Evolutionary conservation across 129 eudicot species (phyloP), one percentile per base, ranked within the genome.

Genomic region (Erigeron canadensis): DNA sequence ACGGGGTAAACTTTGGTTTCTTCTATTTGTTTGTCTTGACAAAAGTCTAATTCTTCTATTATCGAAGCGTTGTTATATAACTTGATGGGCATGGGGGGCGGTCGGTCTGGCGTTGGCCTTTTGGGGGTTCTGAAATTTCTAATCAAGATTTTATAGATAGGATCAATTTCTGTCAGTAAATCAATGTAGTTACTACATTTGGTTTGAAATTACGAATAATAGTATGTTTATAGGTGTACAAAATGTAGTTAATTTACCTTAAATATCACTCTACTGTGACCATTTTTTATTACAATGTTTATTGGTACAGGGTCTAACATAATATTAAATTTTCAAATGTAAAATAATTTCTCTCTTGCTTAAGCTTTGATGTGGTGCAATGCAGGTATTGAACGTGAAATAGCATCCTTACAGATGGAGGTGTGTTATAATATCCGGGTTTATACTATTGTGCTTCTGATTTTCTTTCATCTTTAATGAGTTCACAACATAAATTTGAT

Each of bases 301-400:
- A 28, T 5, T 15, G 6, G 3, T 11, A 15, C 28, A 17, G n/a
- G n/a, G n/a, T 19, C 15, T 63, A n/a, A n/a, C 11, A 63, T 63
- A 10, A n/a, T 39, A 63, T 39, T 4, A 28, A 28, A 38, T 13
- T 13, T 48, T 58, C n/a, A 28, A 3, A 10, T 21, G 10, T 45
- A n/a, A n/a, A n/a, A 48, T 19, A 21, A n/a, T 13, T 62, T 16
- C 9, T 70, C 48, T 77, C 23, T 42, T 70, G 17, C 61, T 63
- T 71, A 69, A 39, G 56, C 19, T 71, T 63, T 42, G 18, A 51
- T 75, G 15, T 61, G 68, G 37, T 84, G 65, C 59, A 54, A 46
- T 62, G 44, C 85, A 91, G 97, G 95, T 42, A 91, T 91, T 78
- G 97, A 91, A 71, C 97, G 95, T 3, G 95, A 91, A 81, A 91